phyloP scores from a whole-genome alignment of 2,329 filamentous ascomycete species.

The Bipolaris sorokiniana region DNA sequence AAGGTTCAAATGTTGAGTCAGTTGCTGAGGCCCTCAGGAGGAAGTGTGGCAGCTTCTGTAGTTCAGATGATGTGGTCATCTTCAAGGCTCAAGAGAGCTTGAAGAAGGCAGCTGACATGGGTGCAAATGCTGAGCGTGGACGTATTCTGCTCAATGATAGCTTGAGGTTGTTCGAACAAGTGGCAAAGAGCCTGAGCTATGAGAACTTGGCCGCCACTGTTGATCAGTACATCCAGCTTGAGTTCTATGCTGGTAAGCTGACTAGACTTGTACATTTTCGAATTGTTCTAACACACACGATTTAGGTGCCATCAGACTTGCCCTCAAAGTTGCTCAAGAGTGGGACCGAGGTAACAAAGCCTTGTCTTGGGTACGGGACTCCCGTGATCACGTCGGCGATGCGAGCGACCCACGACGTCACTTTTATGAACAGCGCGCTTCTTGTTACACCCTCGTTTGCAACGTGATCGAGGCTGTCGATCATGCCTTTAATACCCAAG shows the following conservation, averaged over 20 bases:
- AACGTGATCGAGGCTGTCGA: constrained; percentile 81
- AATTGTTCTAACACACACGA: constrained; percentile 13
- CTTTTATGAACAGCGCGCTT: constrained; percentile 72
- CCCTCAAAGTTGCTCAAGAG: constrained; percentile 80
- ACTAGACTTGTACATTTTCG: no score
- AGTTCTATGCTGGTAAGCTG: constrained; percentile 78
- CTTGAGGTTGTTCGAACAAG: constrained; percentile 83
- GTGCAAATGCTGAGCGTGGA: constrained; percentile 74
- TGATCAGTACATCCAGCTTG: constrained; percentile 76
- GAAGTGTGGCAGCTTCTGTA: constrained; percentile 96
- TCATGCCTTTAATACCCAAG: constrained; percentile 68
- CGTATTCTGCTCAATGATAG: constrained; percentile 87
- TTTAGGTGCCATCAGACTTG: constrained; percentile 79
- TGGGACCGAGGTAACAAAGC: constrained; percentile 87
- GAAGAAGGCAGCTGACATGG: constrained; percentile 83
- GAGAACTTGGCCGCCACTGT: constrained; percentile 81
- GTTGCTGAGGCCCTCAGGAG: constrained; percentile 92
- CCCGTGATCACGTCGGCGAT: constrained; percentile 73
- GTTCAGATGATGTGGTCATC: constrained; percentile 93
- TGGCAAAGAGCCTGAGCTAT: constrained; percentile 80
- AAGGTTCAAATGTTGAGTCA: constrained; percentile 95
- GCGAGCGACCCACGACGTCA: constrained; percentile 69
- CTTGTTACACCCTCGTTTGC: constrained; percentile 88
- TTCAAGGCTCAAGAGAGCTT: constrained; percentile 98
- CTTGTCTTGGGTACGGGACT: constrained; percentile 85